Conservation (phyloP, 2,329 filamentous ascomycete genomes). For the Xylariaceae sp. region DNA sequence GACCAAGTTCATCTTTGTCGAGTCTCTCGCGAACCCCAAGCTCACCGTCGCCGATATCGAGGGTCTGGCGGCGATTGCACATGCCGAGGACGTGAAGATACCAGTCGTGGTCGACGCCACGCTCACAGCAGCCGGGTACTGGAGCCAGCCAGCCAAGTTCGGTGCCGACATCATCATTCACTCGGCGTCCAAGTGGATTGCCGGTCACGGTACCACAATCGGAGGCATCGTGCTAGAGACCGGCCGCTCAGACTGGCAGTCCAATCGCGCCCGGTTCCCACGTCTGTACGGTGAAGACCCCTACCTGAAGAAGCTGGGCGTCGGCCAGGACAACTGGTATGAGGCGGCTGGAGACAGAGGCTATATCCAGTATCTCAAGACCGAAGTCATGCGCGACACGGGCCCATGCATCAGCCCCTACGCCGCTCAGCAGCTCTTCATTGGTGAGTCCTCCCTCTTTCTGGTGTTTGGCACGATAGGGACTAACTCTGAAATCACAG, state of each 20-base stretch:
- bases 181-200: slow-evolving; percentile 68
- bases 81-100: slow-evolving; percentile 28
- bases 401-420: slow-evolving; percentile 64
- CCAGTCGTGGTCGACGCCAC: slow-evolving; percentile 56
- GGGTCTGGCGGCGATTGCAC: slow-evolving; percentile 59
- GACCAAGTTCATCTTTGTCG: slow-evolving; percentile 24
- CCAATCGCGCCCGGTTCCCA: slow-evolving; percentile 55
- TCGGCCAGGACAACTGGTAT: slow-evolving; percentile 64
- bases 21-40: slow-evolving; percentile 26
- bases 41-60: slow-evolving; percentile 56
- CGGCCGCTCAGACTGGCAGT: slow-evolving; percentile 65
- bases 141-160: slow-evolving; percentile 58
- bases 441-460: too few relatives aligned
- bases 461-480: too few relatives aligned
- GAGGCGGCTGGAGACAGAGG: slow-evolving; percentile 61
- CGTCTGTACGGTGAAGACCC: slow-evolving; percentile 66
- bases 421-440: slow-evolving; percentile 64
- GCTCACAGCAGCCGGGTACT: slow-evolving; percentile 64
- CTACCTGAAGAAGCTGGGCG: slow-evolving; percentile 60
- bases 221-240: slow-evolving; percentile 61
- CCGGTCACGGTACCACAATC: slow-evolving; percentile 65
- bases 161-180: slow-evolving; percentile 67
- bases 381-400: slow-evolving; percentile 64
- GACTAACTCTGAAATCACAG: too few relatives aligned
- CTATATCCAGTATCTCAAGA: slow-evolving; percentile 61